A percentile compares a stretch with the other conserved stretches of the same genome.
These are phyloP conservation scores for Diaporthe batatas DNA, from an alignment of 2,329 filamentous ascomycete genomes.

Conservation along the genomic window DNA sequence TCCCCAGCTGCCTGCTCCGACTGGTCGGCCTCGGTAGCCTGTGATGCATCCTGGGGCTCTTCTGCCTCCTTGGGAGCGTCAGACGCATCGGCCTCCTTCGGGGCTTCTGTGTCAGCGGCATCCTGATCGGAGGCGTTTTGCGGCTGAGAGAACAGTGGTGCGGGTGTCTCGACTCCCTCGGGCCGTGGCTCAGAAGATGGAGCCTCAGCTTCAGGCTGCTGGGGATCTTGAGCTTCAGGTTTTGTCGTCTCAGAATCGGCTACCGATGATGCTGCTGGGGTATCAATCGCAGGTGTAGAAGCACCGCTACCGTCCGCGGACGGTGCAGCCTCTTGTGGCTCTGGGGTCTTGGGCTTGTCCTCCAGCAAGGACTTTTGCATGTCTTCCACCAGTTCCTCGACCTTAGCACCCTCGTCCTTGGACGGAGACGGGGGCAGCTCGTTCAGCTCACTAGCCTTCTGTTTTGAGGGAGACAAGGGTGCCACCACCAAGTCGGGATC, in stretches of 20 bases:
- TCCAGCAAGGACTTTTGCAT: conserved; percentile 41
- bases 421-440: conserved; percentile 23
- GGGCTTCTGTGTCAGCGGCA: conserved; percentile 32
- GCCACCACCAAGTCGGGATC: conserved; percentile 69
- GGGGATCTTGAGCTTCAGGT: conserved; percentile 40
- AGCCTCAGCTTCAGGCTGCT: conserved; percentile 36
- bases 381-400: conserved; percentile 44
- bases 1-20: conserved; percentile 47
- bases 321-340: conserved; percentile 29
- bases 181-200: conserved; percentile 49
- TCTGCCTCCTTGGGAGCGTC: conserved; percentile 15
- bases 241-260: conserved; percentile 33
- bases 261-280: conserved; percentile 38
- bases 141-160: conserved; percentile 67
- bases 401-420: conserved; percentile 35
- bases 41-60: conserved; percentile 26
- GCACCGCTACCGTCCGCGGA: conserved; percentile 30
- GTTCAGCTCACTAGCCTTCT: conserved; percentile 42
- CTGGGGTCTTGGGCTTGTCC: conserved; percentile 34
- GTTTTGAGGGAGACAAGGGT: conserved; percentile 68
- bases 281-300: conserved; percentile 35
- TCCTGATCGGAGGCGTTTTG: conserved; percentile 18
- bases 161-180: conserved; percentile 70
- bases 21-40: conserved; percentile 26
- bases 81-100: conserved; percentile 9